Conservation (phyloP, 768 basidiomycete species). For the Tricholoma flavovirens region DNA sequence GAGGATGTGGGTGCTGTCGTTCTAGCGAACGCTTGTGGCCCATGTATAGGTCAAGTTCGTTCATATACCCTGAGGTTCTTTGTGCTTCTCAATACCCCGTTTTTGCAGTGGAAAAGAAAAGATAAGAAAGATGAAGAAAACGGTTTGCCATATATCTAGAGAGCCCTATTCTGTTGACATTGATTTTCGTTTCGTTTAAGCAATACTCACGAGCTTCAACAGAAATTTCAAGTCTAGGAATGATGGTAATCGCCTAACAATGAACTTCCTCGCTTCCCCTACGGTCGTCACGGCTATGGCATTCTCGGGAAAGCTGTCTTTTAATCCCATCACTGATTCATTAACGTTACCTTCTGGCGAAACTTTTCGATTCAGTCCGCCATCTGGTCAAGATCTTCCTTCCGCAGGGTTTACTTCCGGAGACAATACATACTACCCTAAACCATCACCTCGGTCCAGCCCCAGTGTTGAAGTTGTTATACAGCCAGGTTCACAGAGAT, state of each 20-base stretch:
- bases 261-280: constrained; percentile 98
- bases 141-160: constrained; percentile 41
- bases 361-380: constrained; percentile 80
- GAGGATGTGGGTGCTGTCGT: constrained; percentile 92
- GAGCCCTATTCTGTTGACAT: neutral
- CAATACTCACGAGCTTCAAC: constrained; percentile 97
- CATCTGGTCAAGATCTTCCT: constrained; percentile 82
- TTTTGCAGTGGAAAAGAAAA: constrained; percentile 80
- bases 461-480: constrained; percentile 78
- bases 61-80: constrained; percentile 11
- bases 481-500: constrained; percentile 68
- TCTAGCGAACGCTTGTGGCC: constrained; percentile 96
- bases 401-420: constrained; percentile 75
- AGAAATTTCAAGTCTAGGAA: constrained; percentile 88
- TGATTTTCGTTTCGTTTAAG: constrained; percentile 33
- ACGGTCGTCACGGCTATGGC: constrained; percentile 97
- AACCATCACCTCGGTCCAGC: constrained; percentile 64
- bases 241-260: constrained; percentile 88
- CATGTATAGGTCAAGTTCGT: constrained; percentile 89
- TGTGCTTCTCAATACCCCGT: constrained; percentile 2
- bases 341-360: constrained; percentile 62
- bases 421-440: constrained; percentile 70
- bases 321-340: constrained; percentile 87
- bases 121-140: constrained; percentile 89
- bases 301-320: constrained; percentile 88